Evolutionary conservation across 192 early-diverging fungal species (phyloP), one percentile per base, ranked within the genome.

Genomic region (Podila epigama): DNA sequence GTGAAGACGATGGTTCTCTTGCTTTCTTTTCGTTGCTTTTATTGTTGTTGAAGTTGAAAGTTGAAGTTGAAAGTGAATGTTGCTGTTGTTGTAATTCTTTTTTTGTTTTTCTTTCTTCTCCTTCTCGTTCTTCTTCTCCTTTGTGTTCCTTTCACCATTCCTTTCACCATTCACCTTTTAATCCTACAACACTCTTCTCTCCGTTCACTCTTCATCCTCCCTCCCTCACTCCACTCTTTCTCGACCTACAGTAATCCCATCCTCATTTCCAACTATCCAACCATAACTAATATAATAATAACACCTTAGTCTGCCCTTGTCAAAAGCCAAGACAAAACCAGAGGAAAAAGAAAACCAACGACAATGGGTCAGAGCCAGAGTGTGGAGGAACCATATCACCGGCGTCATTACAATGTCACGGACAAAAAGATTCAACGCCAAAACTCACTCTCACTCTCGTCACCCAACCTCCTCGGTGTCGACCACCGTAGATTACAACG

Each of bases 281-380:
- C n/a, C n/a, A n/a, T n/a, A n/a, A n/a, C n/a, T n/a, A n/a, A n/a
- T n/a, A n/a, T n/a, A n/a, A n/a, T n/a, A n/a, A n/a, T n/a, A n/a
- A n/a, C n/a, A n/a, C n/a, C n/a, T n/a, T n/a, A n/a, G n/a, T n/a
- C n/a, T n/a, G n/a, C n/a, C n/a, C n/a, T n/a, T n/a, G n/a, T n/a
- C n/a, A n/a, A n/a, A n/a, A n/a, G n/a, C n/a, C n/a, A n/a, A n/a
- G n/a, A n/a, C n/a, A n/a, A n/a, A n/a, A n/a, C n/a, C n/a, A n/a
- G n/a, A n/a, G n/a, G n/a, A n/a, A n/a, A n/a, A n/a, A n/a, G n/a
- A n/a, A 44, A 44, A 1, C 37, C 37, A 39, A 9, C 37, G 37
- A 39, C 37, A 39, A 73, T 73, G 70, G 70, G 70, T 20, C 70
- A 73, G 33, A 73, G 66, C 58, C 63, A 65, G 25, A 73, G 70